A percentile compares a stretch with the other conserved stretches of the same genome.
Conservation (phyloP, 192 early-diverging fungal species). For the Linnemannia hyalina region DNA sequence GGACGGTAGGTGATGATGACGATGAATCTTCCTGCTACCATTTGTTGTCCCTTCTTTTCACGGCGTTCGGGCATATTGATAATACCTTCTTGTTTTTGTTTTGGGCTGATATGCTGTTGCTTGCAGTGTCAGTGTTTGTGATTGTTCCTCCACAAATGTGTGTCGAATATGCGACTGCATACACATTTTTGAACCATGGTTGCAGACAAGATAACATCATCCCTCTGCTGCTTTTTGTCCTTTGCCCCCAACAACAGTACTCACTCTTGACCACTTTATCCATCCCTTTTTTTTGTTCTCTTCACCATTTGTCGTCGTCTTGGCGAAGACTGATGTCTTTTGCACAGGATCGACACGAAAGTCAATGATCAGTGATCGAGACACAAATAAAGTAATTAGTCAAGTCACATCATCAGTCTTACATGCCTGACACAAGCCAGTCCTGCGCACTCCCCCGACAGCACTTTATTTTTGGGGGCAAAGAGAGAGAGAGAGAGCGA, state of each 20-base stretch:
- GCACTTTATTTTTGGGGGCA: too few species aligned
- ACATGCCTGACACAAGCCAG: too few species aligned
- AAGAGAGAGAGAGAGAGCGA: too few species aligned
- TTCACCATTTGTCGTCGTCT: neutral
- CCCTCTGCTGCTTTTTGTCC: neutral
- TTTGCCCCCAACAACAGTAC: neutral
- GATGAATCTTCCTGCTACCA: neutral
- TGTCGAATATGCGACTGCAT: neutral
- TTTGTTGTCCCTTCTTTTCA: neutral
- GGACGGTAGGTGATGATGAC: neutral
- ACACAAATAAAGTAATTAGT: too few species aligned
- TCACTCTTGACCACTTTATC: neutral
- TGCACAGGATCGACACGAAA: too few species aligned
- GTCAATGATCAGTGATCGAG: too few species aligned
- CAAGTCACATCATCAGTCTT: too few species aligned
- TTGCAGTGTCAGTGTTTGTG: neutral
- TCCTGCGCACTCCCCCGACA: too few species aligned
- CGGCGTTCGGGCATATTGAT: neutral
- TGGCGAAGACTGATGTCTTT: neutral
- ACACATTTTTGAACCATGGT: neutral
- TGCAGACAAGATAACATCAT: neutral
- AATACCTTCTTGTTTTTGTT: neutral
- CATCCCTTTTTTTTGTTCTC: neutral
- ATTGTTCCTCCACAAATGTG: neutral
- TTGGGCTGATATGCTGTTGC: neutral